Base-by-base conservation (phyloP, 768 basidiomycete species). In the Tulasnella sp. region DNA sequence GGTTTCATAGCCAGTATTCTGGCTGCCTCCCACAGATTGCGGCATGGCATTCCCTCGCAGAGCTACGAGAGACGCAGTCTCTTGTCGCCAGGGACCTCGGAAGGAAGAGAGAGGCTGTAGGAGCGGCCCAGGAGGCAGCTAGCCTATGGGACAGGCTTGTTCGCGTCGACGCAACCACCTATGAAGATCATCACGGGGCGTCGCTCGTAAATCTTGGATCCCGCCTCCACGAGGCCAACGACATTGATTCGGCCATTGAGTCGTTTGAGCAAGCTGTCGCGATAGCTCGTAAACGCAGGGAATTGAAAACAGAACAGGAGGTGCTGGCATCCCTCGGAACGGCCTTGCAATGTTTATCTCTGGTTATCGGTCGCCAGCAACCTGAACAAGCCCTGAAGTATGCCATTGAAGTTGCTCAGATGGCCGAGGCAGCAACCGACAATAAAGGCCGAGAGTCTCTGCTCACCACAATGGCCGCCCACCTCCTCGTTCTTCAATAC, bases 151-250 rank as follows among this genome's bases (percentile, higher is more conserved):
- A 77, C 39, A 71, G 58, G 62, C 56, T 77, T 38, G 76, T 68
- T 10, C 14, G 31, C 21, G 18, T 56, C 14, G 38, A 77, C 21
- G 31, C 48, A 19, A n/a, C 76, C n/a, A 21, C 56, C 7, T 40
- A 62, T 38, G 58, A 58, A 19, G 46, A 39, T 34, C 56, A 71
- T 16, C 58, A 56, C 31, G 76, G 46, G 7, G 76, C 76, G 46
- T 56, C 76, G 36, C 62, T 77, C 52, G 39, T 77, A 36, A 77
- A 77, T 31, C 76, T 77, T 31, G 76, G 76, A 16, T 77, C 48
- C 38, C n/a, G 76, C 21, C 58, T 56, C 34, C 56, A 77, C 56
- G 76, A 77, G 14, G 34, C 58, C 52, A 44, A 71, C 76, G 76
- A 77, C 48, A 38, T 58, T 12, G 56, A 77, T 19, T 24, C n/a